These are phyloP conservation scores for Psophocarpus tetragonolobus DNA, from an alignment of 306 rosid genomes.

Conservation along the genomic window DNA sequence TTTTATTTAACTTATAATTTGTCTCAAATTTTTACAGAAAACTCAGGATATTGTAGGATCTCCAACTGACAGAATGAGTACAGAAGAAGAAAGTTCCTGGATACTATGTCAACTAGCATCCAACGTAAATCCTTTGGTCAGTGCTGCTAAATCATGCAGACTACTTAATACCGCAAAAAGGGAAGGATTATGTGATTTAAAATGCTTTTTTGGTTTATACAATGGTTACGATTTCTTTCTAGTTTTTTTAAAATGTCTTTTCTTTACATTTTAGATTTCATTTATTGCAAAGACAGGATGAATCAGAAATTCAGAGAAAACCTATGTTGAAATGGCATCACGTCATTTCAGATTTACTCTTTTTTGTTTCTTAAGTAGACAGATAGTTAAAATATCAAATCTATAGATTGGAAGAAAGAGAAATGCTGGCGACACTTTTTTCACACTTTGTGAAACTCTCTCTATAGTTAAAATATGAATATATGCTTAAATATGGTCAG, in stretches of 20 bases:
- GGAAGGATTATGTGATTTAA: conserved; percentile 31
- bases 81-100: conserved; percentile 53
- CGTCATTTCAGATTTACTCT: conserved; percentile 15
- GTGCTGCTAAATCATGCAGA: conserved; percentile 31
- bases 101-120: conserved; percentile 43
- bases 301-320: not conserved
- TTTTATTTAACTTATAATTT: conserved; percentile 6
- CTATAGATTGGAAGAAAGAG: conserved; percentile 11
- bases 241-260: not conserved
- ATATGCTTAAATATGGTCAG: too few relatives aligned
- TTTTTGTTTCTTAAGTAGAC: conserved; percentile 4
- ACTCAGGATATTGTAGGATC: conserved; percentile 46
- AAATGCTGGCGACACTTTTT: too few relatives aligned
- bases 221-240: not conserved
- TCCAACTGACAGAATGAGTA: conserved; percentile 37
- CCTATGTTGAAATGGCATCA: conserved; percentile 35
- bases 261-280: conserved; percentile 37
- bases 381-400: conserved; percentile 22
- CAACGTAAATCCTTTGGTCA: conserved; percentile 36
- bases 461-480: too few relatives aligned
- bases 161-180: conserved; percentile 17
- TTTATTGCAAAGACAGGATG: conserved; percentile 39
- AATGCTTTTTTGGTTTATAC: not conserved
- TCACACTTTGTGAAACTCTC: too few relatives aligned
- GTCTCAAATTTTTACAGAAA: conserved; percentile 28